These are phyloP conservation scores for Scedosporium aurantiacum DNA, from an alignment of 2,329 filamentous ascomycete genomes.

Conservation along the genomic window DNA sequence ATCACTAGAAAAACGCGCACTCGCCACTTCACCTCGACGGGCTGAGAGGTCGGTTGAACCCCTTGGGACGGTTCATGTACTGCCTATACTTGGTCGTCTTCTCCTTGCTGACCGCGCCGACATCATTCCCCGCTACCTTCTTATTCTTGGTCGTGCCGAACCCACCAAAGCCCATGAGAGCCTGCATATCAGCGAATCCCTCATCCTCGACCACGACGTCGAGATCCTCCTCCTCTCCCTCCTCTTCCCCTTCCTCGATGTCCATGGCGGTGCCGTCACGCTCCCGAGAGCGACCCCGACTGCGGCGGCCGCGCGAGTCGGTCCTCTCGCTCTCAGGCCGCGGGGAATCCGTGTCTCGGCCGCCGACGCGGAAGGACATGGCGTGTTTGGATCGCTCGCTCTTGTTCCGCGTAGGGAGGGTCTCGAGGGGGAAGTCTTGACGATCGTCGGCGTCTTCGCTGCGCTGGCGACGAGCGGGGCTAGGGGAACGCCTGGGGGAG, in stretches of 20 bases:
- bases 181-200: conserved; percentile 62
- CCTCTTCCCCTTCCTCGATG: conserved; percentile 16
- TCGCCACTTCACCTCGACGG: conserved; percentile 27
- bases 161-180: conserved; percentile 79
- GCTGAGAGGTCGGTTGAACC: conserved; percentile 70
- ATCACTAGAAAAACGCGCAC: background rate
- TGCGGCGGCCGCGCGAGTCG: conserved; percentile 10
- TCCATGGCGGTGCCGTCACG: conserved; percentile 7
- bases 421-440: conserved; percentile 2
- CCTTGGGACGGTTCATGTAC: conserved; percentile 84
- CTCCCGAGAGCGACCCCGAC: conserved; percentile 1
- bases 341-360: conserved; percentile 6
- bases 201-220: conserved; percentile 50
- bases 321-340: conserved; percentile 3
- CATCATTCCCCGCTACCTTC: conserved; percentile 79
- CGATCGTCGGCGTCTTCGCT: background rate
- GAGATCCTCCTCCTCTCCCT: conserved; percentile 31
- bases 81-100: conserved; percentile 93
- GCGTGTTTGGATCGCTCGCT: conserved; percentile 10
- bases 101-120: conserved; percentile 74
- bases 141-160: conserved; percentile 83
- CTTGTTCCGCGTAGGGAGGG: conserved; percentile 14
- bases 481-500: conserved; percentile 19
- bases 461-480: conserved; percentile 10
- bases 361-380: conserved; percentile 25